Evolutionary conservation across 2,329 filamentous ascomycete species (phyloP).

Genomic region (Pseudocercospora fijiensis): DNA sequence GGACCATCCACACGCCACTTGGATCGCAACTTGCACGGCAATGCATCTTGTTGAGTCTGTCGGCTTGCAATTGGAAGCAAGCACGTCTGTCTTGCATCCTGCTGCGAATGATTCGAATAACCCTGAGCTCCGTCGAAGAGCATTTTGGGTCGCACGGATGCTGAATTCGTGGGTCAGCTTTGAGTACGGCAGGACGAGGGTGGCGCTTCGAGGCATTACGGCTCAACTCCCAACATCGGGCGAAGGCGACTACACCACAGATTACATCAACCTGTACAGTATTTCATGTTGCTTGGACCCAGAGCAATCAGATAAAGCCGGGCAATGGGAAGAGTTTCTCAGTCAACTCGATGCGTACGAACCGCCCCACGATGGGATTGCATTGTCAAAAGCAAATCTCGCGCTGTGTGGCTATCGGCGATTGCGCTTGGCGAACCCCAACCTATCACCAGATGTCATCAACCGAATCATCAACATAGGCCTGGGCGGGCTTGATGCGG

Average conservation of each 20-base stretch:
- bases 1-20: conserved; percentile 54
- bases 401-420: conserved; percentile 57
- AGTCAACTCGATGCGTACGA: conserved; percentile 35
- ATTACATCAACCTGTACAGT: conserved; percentile 55
- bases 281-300: conserved; percentile 57
- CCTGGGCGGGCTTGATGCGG: conserved; percentile 49
- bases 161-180: conserved; percentile 62
- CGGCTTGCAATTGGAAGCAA: conserved; percentile 47
- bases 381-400: conserved; percentile 54
- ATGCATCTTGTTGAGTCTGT: conserved; percentile 61
- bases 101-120: conserved; percentile 26
- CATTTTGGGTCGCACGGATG: conserved; percentile 55
- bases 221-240: conserved; percentile 43
- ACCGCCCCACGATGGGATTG: conserved; percentile 34
- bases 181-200: conserved; percentile 57
- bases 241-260: conserved; percentile 46
- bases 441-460: conserved; percentile 46
- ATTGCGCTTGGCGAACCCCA: conserved; percentile 52
- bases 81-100: conserved; percentile 32
- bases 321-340: conserved; percentile 38
- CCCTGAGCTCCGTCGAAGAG: conserved; percentile 32
- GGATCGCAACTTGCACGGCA: conserved; percentile 58
- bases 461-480: conserved; percentile 52
- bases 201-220: conserved; percentile 50
- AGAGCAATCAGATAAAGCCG: conserved; percentile 37